Evolutionary conservation across 1,139 yeast genomes (phyloP), one percentile per base, ranked within the genome.

Genomic region (Candida pseudocylindracea): DNA sequence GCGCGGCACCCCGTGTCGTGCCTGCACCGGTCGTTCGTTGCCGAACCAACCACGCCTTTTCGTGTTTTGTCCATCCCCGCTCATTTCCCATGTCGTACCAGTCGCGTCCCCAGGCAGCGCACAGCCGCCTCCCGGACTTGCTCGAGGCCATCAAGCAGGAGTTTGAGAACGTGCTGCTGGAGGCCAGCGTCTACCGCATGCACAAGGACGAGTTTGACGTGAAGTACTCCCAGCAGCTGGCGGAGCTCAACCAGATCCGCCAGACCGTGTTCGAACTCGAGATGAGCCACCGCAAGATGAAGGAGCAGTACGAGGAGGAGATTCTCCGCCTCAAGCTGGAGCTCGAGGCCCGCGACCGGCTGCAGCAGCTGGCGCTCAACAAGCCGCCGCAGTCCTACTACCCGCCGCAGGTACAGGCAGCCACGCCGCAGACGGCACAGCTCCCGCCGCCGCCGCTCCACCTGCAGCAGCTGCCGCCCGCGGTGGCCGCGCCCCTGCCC

Each of bases 221-320:
- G 44, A 85, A 85, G 51, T 73, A 81, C 49, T 74, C 71, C 49
- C 94, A 83, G 54, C 96, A 88, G 53, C 75, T 83, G 35, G 81
- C 80, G 34, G 98, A 88, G 53, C 75, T 88, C 72, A 91, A 83
- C 49, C 93, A 80, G 51, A 85, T 88, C 41, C 68, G 95, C 46
- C 92, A 81, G 48, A 80, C 93, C 12, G 93, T 88, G 33, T 83
- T 75, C 48, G 96, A 88, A 50, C 65, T 88, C 45, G 96, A 88
- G 51, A 68, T 76, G 67, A 91, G 93, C 32, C 96, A 88, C 55
- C 65, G 93, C 43, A 80, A 81, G 51, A 80, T 88, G 67, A 85
- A 85, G 56, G 96, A 85, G 46, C 85, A 91, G 32, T 88, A 88
- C 53, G 95, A 85, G 51, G 93, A 80, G 45, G 96, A 88, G 53